Percentiles rank a stretch among this genome's conserved stretches.
Evolutionary conservation across 495 filamentous ascomycete species (phyloP).

Genomic region (Podospora pseudoanserina): DNA sequence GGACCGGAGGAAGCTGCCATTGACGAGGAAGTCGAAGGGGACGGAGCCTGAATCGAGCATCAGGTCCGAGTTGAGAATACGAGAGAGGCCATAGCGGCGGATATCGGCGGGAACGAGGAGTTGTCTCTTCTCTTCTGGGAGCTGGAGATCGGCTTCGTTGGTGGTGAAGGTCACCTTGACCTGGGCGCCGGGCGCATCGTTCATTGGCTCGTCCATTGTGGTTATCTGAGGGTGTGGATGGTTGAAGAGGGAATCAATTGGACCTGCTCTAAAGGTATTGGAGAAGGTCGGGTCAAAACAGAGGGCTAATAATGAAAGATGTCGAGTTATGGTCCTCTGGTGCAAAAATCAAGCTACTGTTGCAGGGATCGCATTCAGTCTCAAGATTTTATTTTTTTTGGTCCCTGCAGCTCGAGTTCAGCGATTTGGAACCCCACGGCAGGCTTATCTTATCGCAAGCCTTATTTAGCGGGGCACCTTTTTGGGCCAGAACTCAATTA

Average conservation of each 20-base stretch:
- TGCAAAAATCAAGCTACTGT: not conserved
- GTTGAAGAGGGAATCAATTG: not conserved
- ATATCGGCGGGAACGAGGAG: slow-evolving; percentile 64
- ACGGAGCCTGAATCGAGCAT: slow-evolving; percentile 79
- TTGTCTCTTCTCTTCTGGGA: slow-evolving; percentile 52
- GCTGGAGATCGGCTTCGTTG: slow-evolving; percentile 52
- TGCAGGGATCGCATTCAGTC: slow-evolving; percentile 18
- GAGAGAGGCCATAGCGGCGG: slow-evolving; percentile 84
- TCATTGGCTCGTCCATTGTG: slow-evolving; percentile 29
- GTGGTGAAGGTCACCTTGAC: slow-evolving; percentile 58
- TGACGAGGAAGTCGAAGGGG: slow-evolving; percentile 93
- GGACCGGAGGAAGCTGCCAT: slow-evolving; percentile 83
- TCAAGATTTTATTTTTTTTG: slow-evolving; percentile 29
- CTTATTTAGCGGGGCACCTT: slow-evolving; percentile 23
- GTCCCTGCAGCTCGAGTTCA: slow-evolving; percentile 20
- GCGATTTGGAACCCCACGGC: slow-evolving; percentile 25
- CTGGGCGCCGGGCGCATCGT: slow-evolving; percentile 29
- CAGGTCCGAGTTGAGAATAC: slow-evolving; percentile 79
- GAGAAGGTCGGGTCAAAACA: not conserved
- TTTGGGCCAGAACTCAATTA: slow-evolving; percentile 16
- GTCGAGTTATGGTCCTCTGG: not conserved
- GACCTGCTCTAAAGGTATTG: not conserved
- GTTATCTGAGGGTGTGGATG: not conserved
- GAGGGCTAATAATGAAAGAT: not conserved
- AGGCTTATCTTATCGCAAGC: slow-evolving; percentile 32